A percentile compares a stretch with the other conserved stretches of the same genome.
Evolutionary conservation across 2,329 filamentous ascomycete genomes (phyloP).

Genomic region (Ophiostoma himal-ulmi): DNA sequence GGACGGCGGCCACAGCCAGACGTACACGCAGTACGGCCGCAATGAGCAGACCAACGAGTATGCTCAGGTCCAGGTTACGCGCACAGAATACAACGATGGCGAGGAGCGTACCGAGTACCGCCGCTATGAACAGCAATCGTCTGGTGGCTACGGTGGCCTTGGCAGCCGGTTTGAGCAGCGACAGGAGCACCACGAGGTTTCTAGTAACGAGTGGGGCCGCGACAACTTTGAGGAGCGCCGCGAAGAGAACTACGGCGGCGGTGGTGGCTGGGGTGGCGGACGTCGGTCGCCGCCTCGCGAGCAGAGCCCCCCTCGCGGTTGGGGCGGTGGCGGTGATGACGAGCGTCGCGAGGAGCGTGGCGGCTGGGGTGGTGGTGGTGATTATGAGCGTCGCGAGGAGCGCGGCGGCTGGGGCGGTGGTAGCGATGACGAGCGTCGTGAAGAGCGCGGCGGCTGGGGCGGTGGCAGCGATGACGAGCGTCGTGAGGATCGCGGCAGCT

Average conservation of each 20-base stretch:
- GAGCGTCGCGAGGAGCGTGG: constrained; percentile 30
- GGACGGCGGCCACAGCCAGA: constrained; percentile 57
- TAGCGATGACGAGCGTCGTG: constrained; percentile 24
- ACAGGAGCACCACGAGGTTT: constrained; percentile 46
- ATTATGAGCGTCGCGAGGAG: constrained; percentile 22
- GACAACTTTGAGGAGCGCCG: constrained; percentile 51
- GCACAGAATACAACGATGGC: constrained; percentile 54
- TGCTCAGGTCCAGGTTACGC: constrained; percentile 54
- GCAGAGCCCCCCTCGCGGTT: constrained; percentile 19
- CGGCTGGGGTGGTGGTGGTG: constrained; percentile 27
- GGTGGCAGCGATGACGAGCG: constrained; percentile 16
- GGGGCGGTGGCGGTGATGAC: constrained; percentile 23
- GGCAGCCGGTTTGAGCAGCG: constrained; percentile 28
- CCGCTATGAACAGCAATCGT: constrained; percentile 49
- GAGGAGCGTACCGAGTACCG: constrained; percentile 55
- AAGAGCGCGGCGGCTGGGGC: constrained; percentile 15
- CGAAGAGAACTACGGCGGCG: neutral
- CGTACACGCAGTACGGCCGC: constrained; percentile 56
- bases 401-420: constrained; percentile 26
- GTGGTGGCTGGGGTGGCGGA: constrained; percentile 6
- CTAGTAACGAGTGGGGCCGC: too few species aligned
- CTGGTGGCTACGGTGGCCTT: constrained; percentile 27
- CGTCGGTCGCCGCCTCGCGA: constrained; percentile 10
- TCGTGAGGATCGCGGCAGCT: constrained; percentile 13
- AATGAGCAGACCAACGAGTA: constrained; percentile 46